Base-by-base conservation (phyloP, 257 asterid species). In the Solanum pimpinellifolium region DNA sequence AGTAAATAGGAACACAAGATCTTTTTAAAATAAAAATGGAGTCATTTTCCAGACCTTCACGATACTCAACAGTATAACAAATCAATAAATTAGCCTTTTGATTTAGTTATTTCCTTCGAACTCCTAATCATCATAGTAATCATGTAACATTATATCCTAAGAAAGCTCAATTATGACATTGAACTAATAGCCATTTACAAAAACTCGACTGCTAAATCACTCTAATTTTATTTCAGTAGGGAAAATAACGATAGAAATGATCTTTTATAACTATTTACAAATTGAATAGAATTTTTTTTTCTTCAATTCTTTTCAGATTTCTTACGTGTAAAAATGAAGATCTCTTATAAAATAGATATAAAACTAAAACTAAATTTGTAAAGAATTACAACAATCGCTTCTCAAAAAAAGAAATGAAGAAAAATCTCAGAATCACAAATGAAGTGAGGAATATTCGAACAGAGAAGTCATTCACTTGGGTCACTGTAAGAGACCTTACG, bases 401-500 rank as follows among this genome's bases (percentile, higher is more conserved):
- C 18, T 65, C 16, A 2, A n/a, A 39, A 11, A n/a, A 76, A 42
- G 27, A 12, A 20, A 31, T 4, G 9, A 44, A 16, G 29, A 29
- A 80, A 49, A 10, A 47, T 9, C 31, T 60, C 13, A 85, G 65
- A 84, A 84, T 84, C 88, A 72, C 84, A 78, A 37, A 21, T 87
- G 86, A 83, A 86, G 46, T 72, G 88, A 90, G 81, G 87, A 88
- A 84, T 90, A 88, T 87, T 90, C 87, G 44, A 56, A 20, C 29
- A 83, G 59, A 25, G 73, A 33, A 7, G 35, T 39, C 21, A 29
- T 3, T 78, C 62, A 75, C 35, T 44, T 21, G 8, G 70, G 72
- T 20, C 56, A 27, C 27, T 5, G 14, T n/a, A 62, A 52, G 31
- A 49, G 59, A 13, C 33, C 52, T 68, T 87, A 35, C 25, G 14